Base-by-base conservation (phyloP, 208 protist genomes). In the Acanthamoeba culbertsoni region DNA sequence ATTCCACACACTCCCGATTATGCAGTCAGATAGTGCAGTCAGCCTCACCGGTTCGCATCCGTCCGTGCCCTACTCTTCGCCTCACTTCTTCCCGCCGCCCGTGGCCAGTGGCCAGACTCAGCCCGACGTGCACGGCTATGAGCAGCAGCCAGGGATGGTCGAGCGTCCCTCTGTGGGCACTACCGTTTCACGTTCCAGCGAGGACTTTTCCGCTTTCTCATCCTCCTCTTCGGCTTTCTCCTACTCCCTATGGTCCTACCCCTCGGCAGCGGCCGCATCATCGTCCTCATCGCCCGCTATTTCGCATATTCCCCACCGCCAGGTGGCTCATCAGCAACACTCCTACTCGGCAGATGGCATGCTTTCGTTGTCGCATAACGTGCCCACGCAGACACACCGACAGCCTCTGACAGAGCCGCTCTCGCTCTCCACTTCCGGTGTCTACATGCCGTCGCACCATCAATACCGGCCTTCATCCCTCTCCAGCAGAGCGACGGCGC, bases 171-270 rank as follows among this genome's bases (percentile, higher is more conserved):
- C 37, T 20, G 26, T 75, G 18, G 73, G 73, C 26, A 84, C 55
- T 26, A 37, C 73, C 73, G 45, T 84, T 0, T 55, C 73, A 7
- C 73, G 73, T 43, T 84, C 73, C 7, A 23, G 26, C n/a, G 73
- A 84, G 28, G 73, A 84, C 28, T 84, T 84, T n/a, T 84, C 73
- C 26, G 43, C 73, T 43, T 84, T 84, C 26, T 84, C 73, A 1
- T n/a, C n/a, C n/a, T n/a, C n/a, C n/a, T 84, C 73, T n/a, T 28
- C 26, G 5, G 63, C 1, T 5, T 57, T 84, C 37, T 43, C 73
- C 73, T 84, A 75, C 35, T 84, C 73, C 23, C 73, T 84, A 23
- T 84, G 73, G 73, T 51, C 73, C 12, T 79, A 51, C 23, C 42
- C 73, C 2, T 6, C 43, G 33, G 18, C 73, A 33, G 42, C 73